These are phyloP conservation scores for Lolium multiflorum DNA, from an alignment of 176 grass and related monocot species.

Conservation along the genomic window DNA sequence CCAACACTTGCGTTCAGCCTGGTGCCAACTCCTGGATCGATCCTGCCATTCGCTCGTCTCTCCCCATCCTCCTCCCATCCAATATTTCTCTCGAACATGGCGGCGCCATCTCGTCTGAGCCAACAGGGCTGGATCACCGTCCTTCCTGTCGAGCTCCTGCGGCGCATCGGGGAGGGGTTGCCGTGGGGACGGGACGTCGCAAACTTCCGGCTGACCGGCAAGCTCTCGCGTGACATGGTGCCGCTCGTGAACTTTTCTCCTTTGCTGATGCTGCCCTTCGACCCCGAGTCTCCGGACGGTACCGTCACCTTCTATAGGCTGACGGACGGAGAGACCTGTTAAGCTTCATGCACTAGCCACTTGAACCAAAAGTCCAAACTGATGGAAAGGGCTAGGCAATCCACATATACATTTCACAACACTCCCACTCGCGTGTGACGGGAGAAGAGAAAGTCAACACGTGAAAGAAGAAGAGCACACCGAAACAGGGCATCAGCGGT, in stretches of 20 bases:
- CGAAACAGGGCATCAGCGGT: too few species aligned
- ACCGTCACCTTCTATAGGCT: neutral
- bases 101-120: neutral
- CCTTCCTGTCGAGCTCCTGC: neutral
- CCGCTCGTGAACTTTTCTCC: conserved; percentile 14
- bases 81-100: neutral
- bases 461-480: too few species aligned
- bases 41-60: too few species aligned
- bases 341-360: too few species aligned
- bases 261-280: neutral
- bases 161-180: neutral
- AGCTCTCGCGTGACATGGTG: neutral
- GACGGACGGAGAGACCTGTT: neutral
- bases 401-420: too few species aligned
- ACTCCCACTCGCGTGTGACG: too few species aligned
- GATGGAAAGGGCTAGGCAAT: too few species aligned
- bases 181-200: neutral
- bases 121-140: neutral
- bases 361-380: too few species aligned
- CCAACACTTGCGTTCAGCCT: too few species aligned
- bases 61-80: too few species aligned
- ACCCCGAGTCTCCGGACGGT: neutral
- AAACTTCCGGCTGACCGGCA: neutral
- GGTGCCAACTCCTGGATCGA: too few species aligned
- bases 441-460: too few species aligned